Percentiles rank a stretch among this genome's conserved stretches.
phyloP scores from a whole-genome alignment of 345 rosid genomes.

The Physaria fendleri region DNA sequence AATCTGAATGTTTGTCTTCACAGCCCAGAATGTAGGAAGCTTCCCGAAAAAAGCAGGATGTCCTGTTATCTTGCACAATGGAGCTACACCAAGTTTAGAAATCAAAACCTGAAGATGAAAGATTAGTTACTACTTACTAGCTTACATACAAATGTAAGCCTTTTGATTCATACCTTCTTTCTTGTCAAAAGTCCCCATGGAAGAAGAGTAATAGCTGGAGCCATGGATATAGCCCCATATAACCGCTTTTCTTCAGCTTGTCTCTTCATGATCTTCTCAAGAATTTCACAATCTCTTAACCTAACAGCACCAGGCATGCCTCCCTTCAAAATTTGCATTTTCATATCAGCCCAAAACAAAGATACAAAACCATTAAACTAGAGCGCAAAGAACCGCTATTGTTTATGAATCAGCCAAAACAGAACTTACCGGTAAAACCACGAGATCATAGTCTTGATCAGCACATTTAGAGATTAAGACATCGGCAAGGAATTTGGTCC shows the following conservation, averaged over 20 bases:
- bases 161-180: constrained; percentile 48
- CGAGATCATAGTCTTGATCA: too few relatives aligned
- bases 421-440: too few relatives aligned
- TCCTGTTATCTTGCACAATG: constrained; percentile 70
- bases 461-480: constrained; percentile 54
- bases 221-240: constrained; percentile 85
- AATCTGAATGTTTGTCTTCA: constrained; percentile 72
- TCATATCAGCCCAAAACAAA: background rate
- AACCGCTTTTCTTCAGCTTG: constrained; percentile 72
- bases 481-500: constrained; percentile 75
- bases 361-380: background rate
- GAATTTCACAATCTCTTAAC: constrained; percentile 67
- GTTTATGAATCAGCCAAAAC: background rate
- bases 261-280: constrained; percentile 57
- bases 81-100: constrained; percentile 46
- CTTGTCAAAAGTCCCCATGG: constrained; percentile 88
- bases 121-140: background rate
- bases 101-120: constrained; percentile 9
- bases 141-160: constrained; percentile 2
- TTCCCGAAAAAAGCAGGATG: constrained; percentile 80
- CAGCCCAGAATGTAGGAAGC: constrained; percentile 94
- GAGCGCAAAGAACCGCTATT: background rate
- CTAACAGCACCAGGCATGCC: constrained; percentile 97
- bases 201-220: constrained; percentile 90
- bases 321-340: constrained; percentile 46